A percentile compares a stretch with the other conserved stretches of the same genome.
Evolutionary conservation across 371 early-diverging fungal genomes (phyloP).

Genomic region (Choanephora cucurbitarum): DNA sequence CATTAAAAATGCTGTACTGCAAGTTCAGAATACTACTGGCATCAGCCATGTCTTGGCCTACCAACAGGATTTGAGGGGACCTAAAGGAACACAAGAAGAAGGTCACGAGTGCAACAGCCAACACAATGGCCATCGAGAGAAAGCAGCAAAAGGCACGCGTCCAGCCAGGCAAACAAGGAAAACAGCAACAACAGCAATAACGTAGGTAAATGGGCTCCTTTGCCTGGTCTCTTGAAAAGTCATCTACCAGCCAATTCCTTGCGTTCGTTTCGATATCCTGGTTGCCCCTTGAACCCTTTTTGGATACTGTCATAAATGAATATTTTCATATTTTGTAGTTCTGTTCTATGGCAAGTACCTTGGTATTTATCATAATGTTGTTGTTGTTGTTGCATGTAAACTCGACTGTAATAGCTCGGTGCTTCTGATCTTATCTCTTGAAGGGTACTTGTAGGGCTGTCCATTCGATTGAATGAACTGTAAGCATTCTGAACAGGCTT

Average conservation of each 20-base stretch:
- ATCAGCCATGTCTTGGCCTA: background rate
- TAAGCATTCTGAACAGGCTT: conserved; percentile 8
- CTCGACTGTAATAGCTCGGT: background rate
- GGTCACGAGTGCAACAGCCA: background rate
- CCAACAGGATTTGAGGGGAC: background rate
- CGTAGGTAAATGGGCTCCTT: too few species aligned
- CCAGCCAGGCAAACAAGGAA: background rate
- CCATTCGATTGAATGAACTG: conserved; percentile 7
- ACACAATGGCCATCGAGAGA: background rate
- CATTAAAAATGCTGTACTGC: background rate
- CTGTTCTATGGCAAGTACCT: background rate
- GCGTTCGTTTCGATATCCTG: background rate
- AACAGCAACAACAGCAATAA: background rate
- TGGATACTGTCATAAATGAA: too few species aligned
- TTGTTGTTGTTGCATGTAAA: background rate
- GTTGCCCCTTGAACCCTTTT: too few species aligned
- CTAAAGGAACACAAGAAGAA: background rate
- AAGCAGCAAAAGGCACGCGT: background rate
- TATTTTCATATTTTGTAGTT: too few species aligned
- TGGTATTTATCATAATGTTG: background rate
- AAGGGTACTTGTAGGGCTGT: background rate
- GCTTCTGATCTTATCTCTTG: background rate
- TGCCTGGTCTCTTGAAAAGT: too few species aligned
- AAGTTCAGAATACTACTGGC: background rate
- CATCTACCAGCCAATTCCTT: too few species aligned